phyloP scores from a whole-genome alignment of 768 basidiomycete species.

The Paxillus ammoniavirescens region DNA sequence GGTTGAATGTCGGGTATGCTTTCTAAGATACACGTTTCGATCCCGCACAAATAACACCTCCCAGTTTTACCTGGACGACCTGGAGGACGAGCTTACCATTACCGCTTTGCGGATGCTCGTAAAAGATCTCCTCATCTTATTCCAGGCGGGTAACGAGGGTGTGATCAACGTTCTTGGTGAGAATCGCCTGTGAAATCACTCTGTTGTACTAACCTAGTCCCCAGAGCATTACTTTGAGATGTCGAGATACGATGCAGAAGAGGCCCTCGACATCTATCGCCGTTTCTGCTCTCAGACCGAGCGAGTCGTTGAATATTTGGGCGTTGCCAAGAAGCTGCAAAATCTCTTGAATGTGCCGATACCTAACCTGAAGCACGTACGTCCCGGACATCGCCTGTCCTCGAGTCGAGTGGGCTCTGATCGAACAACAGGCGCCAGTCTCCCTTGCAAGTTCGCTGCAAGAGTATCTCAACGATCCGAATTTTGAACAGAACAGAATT shows the following conservation, averaged over 20 bases:
- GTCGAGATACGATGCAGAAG: constrained; percentile 88
- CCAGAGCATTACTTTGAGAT: constrained; percentile 97
- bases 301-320: constrained; percentile 87
- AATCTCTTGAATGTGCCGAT: constrained; percentile 92
- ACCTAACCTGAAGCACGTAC: constrained; percentile 87
- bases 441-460: constrained; percentile 91
- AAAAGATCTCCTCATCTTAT: constrained; percentile 92
- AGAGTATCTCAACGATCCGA: constrained; percentile 94
- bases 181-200: constrained; percentile 27
- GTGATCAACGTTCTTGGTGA: constrained; percentile 78
- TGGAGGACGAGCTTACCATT: constrained; percentile 89
- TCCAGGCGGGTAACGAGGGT: constrained; percentile 96
- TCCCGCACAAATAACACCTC: background rate
- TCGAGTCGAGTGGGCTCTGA: background rate
- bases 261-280: constrained; percentile 85
- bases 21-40: background rate
- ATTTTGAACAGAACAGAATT: constrained; percentile 91
- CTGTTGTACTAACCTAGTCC: constrained; percentile 12
- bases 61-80: constrained; percentile 91
- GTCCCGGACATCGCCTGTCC: constrained; percentile 21
- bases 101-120: constrained; percentile 90
- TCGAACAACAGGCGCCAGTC: constrained; percentile 74
- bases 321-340: constrained; percentile 89
- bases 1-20: constrained; percentile 81
- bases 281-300: constrained; percentile 95